A percentile compares a stretch with the other conserved stretches of the same genome.
These are phyloP conservation scores for Fusarium sp. DNA, from an alignment of 2,329 filamentous ascomycete genomes.

Conservation along the genomic window DNA sequence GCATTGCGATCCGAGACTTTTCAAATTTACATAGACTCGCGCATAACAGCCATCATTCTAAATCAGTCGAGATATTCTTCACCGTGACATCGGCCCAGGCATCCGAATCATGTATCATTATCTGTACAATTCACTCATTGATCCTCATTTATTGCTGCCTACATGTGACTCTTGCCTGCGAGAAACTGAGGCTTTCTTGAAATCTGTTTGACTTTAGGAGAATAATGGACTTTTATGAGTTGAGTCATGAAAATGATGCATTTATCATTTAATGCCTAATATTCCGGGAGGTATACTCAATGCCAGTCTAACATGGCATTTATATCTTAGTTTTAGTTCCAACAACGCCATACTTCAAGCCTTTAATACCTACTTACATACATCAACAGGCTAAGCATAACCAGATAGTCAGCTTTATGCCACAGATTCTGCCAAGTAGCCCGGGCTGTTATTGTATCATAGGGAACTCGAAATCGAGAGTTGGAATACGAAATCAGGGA, in stretches of 20 bases:
- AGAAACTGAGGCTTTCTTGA: not conserved
- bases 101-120: slow-evolving; percentile 44
- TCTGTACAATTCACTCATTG: slow-evolving; percentile 39
- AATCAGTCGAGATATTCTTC: slow-evolving; percentile 39
- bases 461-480: not conserved
- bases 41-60: slow-evolving; percentile 50
- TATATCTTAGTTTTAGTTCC: not conserved
- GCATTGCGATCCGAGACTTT: slow-evolving; percentile 48
- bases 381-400: not conserved
- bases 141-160: not conserved
- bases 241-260: not conserved
- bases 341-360: not conserved
- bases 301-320: not conserved
- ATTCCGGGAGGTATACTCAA: too few species aligned
- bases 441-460: not conserved
- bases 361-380: not conserved
- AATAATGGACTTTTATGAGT: too few species aligned
- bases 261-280: not conserved
- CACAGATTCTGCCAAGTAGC: not conserved
- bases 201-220: not conserved
- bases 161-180: not conserved
- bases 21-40: slow-evolving; percentile 51
- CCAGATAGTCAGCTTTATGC: not conserved
- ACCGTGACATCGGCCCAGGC: slow-evolving; percentile 30
- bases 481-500: not conserved